phyloP scores from a whole-genome alignment of 257 asterid genomes.

The Parsonsia alboflavescens region DNA sequence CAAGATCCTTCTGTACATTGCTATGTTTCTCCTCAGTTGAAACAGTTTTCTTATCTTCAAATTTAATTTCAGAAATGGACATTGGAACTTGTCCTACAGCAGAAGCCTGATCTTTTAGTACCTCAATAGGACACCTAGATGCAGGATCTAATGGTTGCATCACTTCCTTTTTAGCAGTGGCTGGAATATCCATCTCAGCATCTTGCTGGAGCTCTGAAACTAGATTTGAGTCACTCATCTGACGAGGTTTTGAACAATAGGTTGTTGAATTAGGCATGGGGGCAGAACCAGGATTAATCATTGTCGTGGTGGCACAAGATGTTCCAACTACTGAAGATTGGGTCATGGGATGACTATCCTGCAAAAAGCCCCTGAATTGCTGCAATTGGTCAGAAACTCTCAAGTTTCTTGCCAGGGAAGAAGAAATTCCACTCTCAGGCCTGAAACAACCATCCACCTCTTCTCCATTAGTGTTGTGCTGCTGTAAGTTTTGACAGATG shows the following conservation, averaged over 20 bases:
- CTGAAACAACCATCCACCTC: conserved; percentile 45
- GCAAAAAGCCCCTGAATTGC: conserved; percentile 57
- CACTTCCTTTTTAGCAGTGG: conserved; percentile 17
- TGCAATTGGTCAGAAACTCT: conserved; percentile 52
- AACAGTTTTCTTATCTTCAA: conserved; percentile 31
- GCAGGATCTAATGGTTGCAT: conserved; percentile 37
- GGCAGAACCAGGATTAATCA: conserved; percentile 62
- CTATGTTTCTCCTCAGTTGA: conserved; percentile 29
- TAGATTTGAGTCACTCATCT: conserved; percentile 25
- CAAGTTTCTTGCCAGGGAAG: conserved; percentile 32
- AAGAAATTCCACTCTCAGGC: conserved; percentile 39
- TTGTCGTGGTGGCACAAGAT: conserved; percentile 69
- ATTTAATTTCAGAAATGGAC: conserved; percentile 29
- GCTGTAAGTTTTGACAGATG: conserved; percentile 45
- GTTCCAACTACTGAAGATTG: conserved; percentile 71
- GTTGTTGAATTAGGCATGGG: conserved; percentile 75
- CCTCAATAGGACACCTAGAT: conserved; percentile 31
- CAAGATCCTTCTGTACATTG: conserved; percentile 32
- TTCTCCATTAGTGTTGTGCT: conserved; percentile 38
- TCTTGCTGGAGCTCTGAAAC: conserved; percentile 33
- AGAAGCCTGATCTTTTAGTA: conserved; percentile 30
- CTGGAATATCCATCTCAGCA: conserved; percentile 28
- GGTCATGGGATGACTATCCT: conserved; percentile 66
- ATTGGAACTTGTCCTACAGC: conserved; percentile 29
- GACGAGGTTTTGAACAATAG: conserved; percentile 50